Evolutionary conservation across 2,329 filamentous ascomycete genomes (phyloP), one percentile per base, ranked within the genome.

Genomic region (Lachnellula occidentalis): DNA sequence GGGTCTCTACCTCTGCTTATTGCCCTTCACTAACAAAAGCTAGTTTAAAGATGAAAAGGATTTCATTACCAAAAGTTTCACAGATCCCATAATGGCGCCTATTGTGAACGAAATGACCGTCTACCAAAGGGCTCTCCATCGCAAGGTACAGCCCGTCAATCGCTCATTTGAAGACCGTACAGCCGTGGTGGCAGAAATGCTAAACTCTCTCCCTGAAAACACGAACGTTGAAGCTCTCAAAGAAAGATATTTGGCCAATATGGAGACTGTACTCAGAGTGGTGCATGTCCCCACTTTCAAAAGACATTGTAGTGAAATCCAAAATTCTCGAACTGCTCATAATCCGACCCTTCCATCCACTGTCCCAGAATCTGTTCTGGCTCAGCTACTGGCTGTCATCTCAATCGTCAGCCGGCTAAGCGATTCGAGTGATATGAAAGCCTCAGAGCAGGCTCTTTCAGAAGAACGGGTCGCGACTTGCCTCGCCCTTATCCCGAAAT

Each of bases 211-310:
- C 2, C 58, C 59, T 17, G 34, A 49, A 3, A 45, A 50, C 5
- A 45, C 47, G 8, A 48, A 48, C 9, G 48, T 53, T 21, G 54
- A 54, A 21, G 37, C 46, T 34, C 49, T 62, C 15, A 50, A 54
- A 19, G 37, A 19, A 9, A 59, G 42, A 43, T 61, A 62, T n/a
- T 42, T 51, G 1, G 34, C 34, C 6, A 60, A 59, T 27, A 58
- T 59, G 51, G 62, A 63, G 43, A 62, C 54, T 6, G 27, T 59
- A 1, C 42, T 50, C 4, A 43, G 61, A 49, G 55, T 62, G 8
- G 21, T 64, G 2, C 61, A 64, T 37, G 57, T 63, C 15, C 53
- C 57, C 5, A 58, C 55, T 6, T 58, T 62, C 36, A 42, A 50
- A 3, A 57, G 48, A 46, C 51, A 56, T 34, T 55, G 55, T 37